phyloP scores from a whole-genome alignment of 371 early-diverging fungal species.

The Entomophthora muscae region DNA sequence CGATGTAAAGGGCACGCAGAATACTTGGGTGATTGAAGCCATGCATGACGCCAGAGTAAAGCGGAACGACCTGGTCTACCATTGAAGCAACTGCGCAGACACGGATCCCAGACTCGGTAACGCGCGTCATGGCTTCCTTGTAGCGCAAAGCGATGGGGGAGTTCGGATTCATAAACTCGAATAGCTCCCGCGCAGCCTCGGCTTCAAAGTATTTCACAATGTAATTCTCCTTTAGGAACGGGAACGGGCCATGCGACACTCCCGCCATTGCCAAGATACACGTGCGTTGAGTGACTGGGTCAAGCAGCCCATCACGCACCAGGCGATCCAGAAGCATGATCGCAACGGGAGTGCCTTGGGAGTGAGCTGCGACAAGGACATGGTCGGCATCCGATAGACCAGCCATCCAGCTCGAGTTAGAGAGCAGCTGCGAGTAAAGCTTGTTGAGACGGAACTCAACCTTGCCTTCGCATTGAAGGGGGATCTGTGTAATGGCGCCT shows the following conservation, averaged over 20 bases:
- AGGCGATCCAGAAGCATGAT: conserved; percentile 49
- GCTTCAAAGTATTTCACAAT: conserved; percentile 77
- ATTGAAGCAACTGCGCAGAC: conserved; percentile 46
- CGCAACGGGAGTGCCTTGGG: conserved; percentile 82
- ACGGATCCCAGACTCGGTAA: conserved; percentile 46
- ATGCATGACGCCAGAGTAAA: conserved; percentile 76
- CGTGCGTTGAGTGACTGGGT: conserved; percentile 37
- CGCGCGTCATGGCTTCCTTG: conserved; percentile 37
- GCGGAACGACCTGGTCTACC: conserved; percentile 89
- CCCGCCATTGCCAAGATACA: conserved; percentile 83
- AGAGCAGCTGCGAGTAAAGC: conserved; percentile 38
- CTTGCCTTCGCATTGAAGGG: conserved; percentile 79
- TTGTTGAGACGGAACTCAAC: conserved; percentile 63
- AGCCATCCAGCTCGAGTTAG: conserved; percentile 20
- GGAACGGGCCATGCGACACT: conserved; percentile 77
- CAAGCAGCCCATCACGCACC: conserved; percentile 39
- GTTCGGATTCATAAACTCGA: conserved; percentile 70
- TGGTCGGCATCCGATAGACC: conserved; percentile 46
- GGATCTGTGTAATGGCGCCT: conserved; percentile 46
- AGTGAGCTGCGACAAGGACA: conserved; percentile 72
- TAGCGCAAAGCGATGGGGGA: conserved; percentile 40
- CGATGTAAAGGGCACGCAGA: conserved; percentile 73
- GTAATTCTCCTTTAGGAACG: conserved; percentile 51
- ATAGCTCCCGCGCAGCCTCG: conserved; percentile 78
- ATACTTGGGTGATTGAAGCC: conserved; percentile 71